Evolutionary conservation across 225 moss, liverwort and hornwort species (phyloP), one percentile per base, ranked within the genome.

Genomic region (Marchantia polymorpha): DNA sequence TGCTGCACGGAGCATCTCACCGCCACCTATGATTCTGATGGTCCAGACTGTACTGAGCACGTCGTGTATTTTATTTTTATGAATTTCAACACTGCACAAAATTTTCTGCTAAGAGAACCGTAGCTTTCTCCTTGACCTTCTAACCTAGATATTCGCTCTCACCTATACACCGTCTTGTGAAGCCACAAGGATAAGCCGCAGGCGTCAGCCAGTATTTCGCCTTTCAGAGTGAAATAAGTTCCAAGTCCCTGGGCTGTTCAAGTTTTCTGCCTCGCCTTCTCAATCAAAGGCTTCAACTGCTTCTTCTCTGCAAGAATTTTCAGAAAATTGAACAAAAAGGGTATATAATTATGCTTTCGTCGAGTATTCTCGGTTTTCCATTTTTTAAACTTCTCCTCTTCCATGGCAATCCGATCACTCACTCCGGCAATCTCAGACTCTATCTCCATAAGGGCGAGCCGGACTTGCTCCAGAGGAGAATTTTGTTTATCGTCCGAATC

Each of bases 261-360:
- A 60, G 92, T 89, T 78, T 91, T 96, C 90, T 94, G 94, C 56
- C 97, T 87, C 47, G 99, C 99, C 87, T 95, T 92, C 86, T 93
- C 95, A 70, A 93, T 95, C 81, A 99, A 78, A 49, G 91, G 92
- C 83, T 92, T 99, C 69, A 99, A 83, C 86, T 99, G 95, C 81
- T 99, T 95, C 90, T 99, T 99, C 90, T 99, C 99, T 10, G 95
- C 99, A 82, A 99, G 82, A 71, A 99, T 90, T 78, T 99, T 99
- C 67, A 99, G 88, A 52, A 99, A 95, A 77, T 92, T 99, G 82
- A 95, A 99, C 75, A 99, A 85, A 75, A 99, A 99, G n/a, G 99
- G 95, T 46, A 99, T 92, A 81, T 95, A 99, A 64, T 99, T 99
- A 77, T 99, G 99, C 83, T 99, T 99, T 31, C 99, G 89, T 50